Percentiles rank a stretch among this genome's conserved stretches.
These are phyloP conservation scores for Hypocrella siamensis DNA, from an alignment of 2,329 filamentous ascomycete genomes.

Conservation along the genomic window DNA sequence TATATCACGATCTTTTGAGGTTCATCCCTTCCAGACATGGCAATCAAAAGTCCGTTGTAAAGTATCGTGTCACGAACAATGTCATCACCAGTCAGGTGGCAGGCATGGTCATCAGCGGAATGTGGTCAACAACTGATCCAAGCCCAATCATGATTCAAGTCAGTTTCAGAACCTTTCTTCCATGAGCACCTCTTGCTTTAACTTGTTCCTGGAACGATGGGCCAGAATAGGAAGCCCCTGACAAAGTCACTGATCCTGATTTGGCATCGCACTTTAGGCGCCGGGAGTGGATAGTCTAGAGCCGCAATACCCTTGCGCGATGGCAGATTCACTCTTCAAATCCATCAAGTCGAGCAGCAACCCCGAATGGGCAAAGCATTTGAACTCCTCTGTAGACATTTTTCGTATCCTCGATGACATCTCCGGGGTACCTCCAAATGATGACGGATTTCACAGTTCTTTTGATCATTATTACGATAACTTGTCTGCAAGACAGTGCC, in stretches of 20 bases:
- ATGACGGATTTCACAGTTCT: constrained; percentile 49
- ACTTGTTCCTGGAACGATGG: too few species aligned
- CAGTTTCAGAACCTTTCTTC: constrained; percentile 1
- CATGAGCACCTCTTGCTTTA: neutral
- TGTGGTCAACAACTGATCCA: constrained; percentile 35
- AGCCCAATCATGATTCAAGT: constrained; percentile 32
- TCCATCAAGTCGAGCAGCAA: constrained; percentile 27
- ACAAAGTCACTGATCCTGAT: too few species aligned
- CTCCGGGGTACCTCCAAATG: constrained; percentile 43
- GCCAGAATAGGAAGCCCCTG: too few species aligned
- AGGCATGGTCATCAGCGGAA: constrained; percentile 56
- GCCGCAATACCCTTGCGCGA: constrained; percentile 52
- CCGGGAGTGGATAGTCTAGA: constrained; percentile 55
- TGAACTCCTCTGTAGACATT: constrained; percentile 37
- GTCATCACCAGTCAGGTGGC: constrained; percentile 70
- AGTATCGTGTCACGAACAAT: constrained; percentile 67
- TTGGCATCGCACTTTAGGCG: constrained; percentile 17
- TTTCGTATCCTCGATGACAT: constrained; percentile 48
- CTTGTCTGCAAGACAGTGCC: constrained; percentile 63
- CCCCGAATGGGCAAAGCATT: constrained; percentile 45
- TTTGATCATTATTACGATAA: constrained; percentile 82
- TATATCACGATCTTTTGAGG: constrained; percentile 53
- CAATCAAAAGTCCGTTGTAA: constrained; percentile 28
- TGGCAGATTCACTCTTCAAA: constrained; percentile 26
- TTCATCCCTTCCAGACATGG: constrained; percentile 44